Evolutionary conservation across 495 filamentous ascomycete genomes (phyloP).

Genomic region (Lasiosphaeria miniovina): DNA sequence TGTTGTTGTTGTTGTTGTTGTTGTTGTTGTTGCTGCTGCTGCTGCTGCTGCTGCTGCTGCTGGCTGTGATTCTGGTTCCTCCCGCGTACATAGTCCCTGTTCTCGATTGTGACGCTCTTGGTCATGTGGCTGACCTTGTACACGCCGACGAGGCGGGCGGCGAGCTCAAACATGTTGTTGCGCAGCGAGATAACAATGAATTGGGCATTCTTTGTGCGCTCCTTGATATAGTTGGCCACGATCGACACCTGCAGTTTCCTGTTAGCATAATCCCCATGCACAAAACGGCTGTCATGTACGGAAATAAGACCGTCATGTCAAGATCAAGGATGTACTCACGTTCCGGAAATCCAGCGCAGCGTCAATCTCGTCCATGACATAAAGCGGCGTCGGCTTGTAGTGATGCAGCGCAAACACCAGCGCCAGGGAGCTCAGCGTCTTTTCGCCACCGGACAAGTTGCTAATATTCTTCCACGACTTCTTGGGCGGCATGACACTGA

Average conservation of each 20-base stretch:
- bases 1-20: too few relatives aligned
- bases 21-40: too few relatives aligned
- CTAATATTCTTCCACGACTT: constrained; percentile 99
- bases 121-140: constrained; percentile 99
- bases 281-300: constrained; percentile 16
- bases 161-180: constrained; percentile 99
- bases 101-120: constrained; percentile 94
- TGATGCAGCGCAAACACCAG: constrained; percentile 97
- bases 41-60: constrained; percentile 16
- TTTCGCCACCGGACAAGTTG: constrained; percentile 92
- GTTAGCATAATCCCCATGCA: neutral
- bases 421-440: constrained; percentile 90
- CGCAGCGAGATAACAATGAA: constrained; percentile 97
- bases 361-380: constrained; percentile 99
- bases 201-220: constrained; percentile 97
- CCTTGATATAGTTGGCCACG: constrained; percentile 97
- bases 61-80: constrained; percentile 10
- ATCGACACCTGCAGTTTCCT: constrained; percentile 76
- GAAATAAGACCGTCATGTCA: neutral
- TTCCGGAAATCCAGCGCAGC: constrained; percentile 97
- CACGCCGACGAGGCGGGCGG: constrained; percentile 86
- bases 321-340: constrained; percentile 50
- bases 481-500: constrained; percentile 98
- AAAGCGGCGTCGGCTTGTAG: constrained; percentile 95
- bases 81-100: constrained; percentile 62